phyloP scores from a whole-genome alignment of 495 filamentous ascomycete species.

The Parachaetomium inaequale region DNA sequence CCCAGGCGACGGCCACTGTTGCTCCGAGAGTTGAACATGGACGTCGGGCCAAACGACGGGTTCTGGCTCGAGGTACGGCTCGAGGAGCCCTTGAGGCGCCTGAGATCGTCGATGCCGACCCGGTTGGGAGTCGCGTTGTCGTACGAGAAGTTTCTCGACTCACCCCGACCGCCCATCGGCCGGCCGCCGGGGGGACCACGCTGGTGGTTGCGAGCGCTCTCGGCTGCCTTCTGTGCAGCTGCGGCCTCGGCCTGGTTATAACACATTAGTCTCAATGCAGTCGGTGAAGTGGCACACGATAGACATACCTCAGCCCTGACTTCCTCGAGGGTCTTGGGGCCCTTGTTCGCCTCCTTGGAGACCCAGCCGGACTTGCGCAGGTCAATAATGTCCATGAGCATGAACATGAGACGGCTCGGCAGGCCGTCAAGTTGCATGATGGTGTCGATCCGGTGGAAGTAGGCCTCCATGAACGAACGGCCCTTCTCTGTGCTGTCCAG shows the following conservation, averaged over 20 bases:
- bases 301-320: slow-evolving; percentile 74
- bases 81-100: slow-evolving; percentile 62
- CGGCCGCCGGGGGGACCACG: slow-evolving; percentile 64
- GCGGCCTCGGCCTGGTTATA: slow-evolving; percentile 55
- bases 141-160: slow-evolving; percentile 75
- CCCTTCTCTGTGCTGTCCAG: slow-evolving; percentile 80
- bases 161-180: slow-evolving; percentile 71
- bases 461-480: slow-evolving; percentile 79
- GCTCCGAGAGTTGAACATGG: slow-evolving; percentile 73
- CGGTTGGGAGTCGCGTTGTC: slow-evolving; percentile 65
- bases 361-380: slow-evolving; percentile 70
- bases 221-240: slow-evolving; percentile 64
- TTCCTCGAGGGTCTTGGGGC: slow-evolving; percentile 92
- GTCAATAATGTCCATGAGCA: slow-evolving; percentile 93
- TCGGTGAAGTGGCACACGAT: neutral
- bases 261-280: slow-evolving; percentile 21
- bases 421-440: slow-evolving; percentile 75
- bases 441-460: slow-evolving; percentile 79
- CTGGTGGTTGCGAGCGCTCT: slow-evolving; percentile 56
- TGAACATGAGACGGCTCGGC: slow-evolving; percentile 85
- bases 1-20: slow-evolving; percentile 74
- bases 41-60: slow-evolving; percentile 71
- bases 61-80: slow-evolving; percentile 56
- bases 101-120: slow-evolving; percentile 84
- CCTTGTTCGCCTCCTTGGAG: slow-evolving; percentile 85